A percentile compares a stretch with the other conserved stretches of the same genome.
Conservation (phyloP, 352 stramenopile species). For the Thraustochytrium striatum region DNA sequence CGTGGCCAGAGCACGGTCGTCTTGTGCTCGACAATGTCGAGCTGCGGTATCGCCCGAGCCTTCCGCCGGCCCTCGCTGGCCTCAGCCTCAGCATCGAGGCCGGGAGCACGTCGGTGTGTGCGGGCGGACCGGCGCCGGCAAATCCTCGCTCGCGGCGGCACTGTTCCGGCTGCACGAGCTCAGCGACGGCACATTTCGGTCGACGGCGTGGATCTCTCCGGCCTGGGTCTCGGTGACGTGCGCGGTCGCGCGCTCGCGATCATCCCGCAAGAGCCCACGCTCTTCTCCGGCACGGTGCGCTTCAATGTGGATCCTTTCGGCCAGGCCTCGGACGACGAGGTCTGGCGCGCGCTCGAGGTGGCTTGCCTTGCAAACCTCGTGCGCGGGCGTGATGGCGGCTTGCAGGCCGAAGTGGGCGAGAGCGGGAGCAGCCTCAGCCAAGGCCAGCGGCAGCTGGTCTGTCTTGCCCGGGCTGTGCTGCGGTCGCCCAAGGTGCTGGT, state of each 20-base stretch:
- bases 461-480: conserved; percentile 70
- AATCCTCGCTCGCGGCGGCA: conserved; percentile 76
- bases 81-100: conserved; percentile 66
- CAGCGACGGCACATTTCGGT: conserved; percentile 77
- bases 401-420: conserved; percentile 65
- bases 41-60: conserved; percentile 60
- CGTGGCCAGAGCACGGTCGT: conserved; percentile 69
- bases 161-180: conserved; percentile 87
- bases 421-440: conserved; percentile 71
- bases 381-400: conserved; percentile 40
- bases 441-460: conserved; percentile 74
- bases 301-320: conserved; percentile 80
- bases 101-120: conserved; percentile 82
- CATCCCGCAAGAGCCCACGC: conserved; percentile 79
- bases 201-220: conserved; percentile 78
- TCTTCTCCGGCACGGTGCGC: conserved; percentile 86
- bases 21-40: conserved; percentile 69
- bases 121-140: conserved; percentile 74
- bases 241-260: conserved; percentile 75
- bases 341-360: conserved; percentile 51
- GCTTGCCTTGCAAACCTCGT: conserved; percentile 48
- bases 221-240: conserved; percentile 75
- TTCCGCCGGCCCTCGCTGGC: conserved; percentile 47
- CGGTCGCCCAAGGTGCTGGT: conserved; percentile 83
- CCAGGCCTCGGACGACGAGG: conserved; percentile 53